Percentiles rank a stretch among this genome's conserved stretches.
Conservation (phyloP, 129 eudicot genomes). For the Centrapalus pauciflorus region DNA sequence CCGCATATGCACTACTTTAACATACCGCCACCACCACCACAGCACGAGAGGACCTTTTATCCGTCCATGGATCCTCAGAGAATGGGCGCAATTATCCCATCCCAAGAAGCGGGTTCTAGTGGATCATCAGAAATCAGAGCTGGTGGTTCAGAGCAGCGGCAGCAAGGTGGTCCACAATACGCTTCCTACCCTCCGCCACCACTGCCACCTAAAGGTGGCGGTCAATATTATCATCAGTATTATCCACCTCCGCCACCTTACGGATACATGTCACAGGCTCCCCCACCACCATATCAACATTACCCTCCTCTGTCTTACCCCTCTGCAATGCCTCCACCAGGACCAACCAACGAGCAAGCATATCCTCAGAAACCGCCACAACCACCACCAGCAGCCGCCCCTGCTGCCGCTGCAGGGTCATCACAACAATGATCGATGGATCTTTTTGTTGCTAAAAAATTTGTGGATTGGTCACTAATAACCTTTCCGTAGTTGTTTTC, state of each 20-base stretch:
- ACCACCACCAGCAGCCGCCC: constrained; percentile 8
- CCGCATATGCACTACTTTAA: constrained; percentile 55
- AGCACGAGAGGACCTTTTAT: constrained; percentile 63
- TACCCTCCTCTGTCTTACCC: constrained; percentile 60
- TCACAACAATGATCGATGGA: neutral
- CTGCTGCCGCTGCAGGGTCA: neutral
- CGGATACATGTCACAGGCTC: constrained; percentile 57
- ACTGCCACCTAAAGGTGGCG: constrained; percentile 43
- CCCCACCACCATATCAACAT: constrained; percentile 50
- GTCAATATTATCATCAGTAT: constrained; percentile 63
- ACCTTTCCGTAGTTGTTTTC: neutral
- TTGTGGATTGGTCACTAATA: neutral
- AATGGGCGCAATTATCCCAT: constrained; percentile 53
- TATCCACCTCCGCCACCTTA: constrained; percentile 75
- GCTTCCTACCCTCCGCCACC: constrained; percentile 30
- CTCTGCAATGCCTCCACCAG: constrained; percentile 37
- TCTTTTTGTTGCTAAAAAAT: neutral
- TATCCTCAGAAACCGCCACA: constrained; percentile 21
- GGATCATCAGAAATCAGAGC: constrained; percentile 21
- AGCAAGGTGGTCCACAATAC: constrained; percentile 38
- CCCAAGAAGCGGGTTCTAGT: constrained; percentile 52
- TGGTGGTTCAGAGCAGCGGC: constrained; percentile 39
- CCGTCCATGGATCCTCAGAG: constrained; percentile 88
- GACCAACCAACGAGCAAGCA: constrained; percentile 29
- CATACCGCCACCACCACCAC: constrained; percentile 64